A percentile compares a stretch with the other conserved stretches of the same genome.
Evolutionary conservation across 2,329 filamentous ascomycete genomes (phyloP).

Genomic region (Colletotrichum abscissum): DNA sequence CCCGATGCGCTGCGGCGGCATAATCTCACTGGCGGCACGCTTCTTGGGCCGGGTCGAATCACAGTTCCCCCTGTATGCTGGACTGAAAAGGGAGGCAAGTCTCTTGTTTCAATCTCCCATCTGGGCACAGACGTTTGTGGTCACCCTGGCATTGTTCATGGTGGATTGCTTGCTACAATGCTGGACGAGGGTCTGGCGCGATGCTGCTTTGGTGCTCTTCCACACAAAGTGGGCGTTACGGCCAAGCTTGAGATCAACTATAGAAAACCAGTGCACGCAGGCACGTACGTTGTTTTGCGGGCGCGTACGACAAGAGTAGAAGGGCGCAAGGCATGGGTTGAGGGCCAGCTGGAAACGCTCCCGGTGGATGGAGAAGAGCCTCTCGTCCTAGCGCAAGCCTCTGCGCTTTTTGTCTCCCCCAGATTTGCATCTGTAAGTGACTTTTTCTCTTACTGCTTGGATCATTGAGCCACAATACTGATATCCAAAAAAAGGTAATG

Average conservation of each 20-base stretch:
- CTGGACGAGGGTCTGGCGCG: conserved; percentile 90
- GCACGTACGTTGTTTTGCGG: conserved; percentile 79
- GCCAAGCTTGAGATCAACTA: conserved; percentile 89
- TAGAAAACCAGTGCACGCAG: conserved; percentile 80
- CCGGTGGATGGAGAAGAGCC: conserved; percentile 70
- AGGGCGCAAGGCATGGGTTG: conserved; percentile 94
- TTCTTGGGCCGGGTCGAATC: conserved; percentile 80
- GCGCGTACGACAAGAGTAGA: conserved; percentile 88
- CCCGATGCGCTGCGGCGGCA: conserved; percentile 75
- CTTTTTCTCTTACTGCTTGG: conserved; percentile 37
- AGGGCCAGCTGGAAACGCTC: conserved; percentile 86
- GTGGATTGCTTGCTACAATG: conserved; percentile 90
- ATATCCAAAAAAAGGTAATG: conserved; percentile 44
- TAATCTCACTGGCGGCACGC: conserved; percentile 84
- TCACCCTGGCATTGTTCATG: conserved; percentile 91
- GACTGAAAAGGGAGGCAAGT: conserved; percentile 75
- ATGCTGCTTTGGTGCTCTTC: conserved; percentile 89
- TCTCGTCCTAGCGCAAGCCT: conserved; percentile 81
- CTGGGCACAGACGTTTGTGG: conserved; percentile 86
- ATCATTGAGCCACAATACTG: neutral
- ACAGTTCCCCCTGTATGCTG: conserved; percentile 85
- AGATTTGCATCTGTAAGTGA: conserved; percentile 78
- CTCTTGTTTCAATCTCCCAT: conserved; percentile 78
- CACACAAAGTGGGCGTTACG: conserved; percentile 87
- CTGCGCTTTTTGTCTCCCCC: conserved; percentile 89